phyloP scores from a whole-genome alignment of 176 grass and related monocot species.

The Rhynchospora breviuscula region DNA sequence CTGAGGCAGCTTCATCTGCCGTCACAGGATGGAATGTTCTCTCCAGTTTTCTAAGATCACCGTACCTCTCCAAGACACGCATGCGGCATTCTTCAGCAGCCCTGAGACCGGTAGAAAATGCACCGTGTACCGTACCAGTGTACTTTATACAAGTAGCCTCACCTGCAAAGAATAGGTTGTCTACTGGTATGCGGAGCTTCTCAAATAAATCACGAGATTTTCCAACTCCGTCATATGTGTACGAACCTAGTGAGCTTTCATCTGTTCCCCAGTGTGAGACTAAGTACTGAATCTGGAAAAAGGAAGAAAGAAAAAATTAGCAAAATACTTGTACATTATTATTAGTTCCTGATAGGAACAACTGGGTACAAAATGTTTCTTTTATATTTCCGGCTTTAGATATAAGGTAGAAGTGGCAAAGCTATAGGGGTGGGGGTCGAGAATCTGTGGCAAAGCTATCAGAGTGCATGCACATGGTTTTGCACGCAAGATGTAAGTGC shows the following conservation, averaged over 20 bases:
- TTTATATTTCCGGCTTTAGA: not conserved
- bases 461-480: not conserved
- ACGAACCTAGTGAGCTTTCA: conserved; percentile 82
- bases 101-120: conserved; percentile 83
- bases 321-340: not conserved
- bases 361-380: not conserved
- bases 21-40: conserved; percentile 57
- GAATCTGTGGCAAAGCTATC: not conserved
- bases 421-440: not conserved
- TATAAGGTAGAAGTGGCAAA: not conserved
- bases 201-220: conserved; percentile 66
- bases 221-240: conserved; percentile 80
- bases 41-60: conserved; percentile 62
- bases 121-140: conserved; percentile 83
- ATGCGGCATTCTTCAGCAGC: conserved; percentile 88
- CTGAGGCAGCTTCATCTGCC: conserved; percentile 50
- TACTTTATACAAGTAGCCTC: conserved; percentile 88
- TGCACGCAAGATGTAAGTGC: conserved; percentile 2
- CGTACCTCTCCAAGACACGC: conserved; percentile 81
- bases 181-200: conserved; percentile 81
- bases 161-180: conserved; percentile 96
- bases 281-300: conserved; percentile 71
- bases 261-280: conserved; percentile 91
- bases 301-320: conserved; percentile 12
- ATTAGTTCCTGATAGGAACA: not conserved